Conservation (phyloP, 345 rosid species). For the Arabis hirsuta region DNA sequence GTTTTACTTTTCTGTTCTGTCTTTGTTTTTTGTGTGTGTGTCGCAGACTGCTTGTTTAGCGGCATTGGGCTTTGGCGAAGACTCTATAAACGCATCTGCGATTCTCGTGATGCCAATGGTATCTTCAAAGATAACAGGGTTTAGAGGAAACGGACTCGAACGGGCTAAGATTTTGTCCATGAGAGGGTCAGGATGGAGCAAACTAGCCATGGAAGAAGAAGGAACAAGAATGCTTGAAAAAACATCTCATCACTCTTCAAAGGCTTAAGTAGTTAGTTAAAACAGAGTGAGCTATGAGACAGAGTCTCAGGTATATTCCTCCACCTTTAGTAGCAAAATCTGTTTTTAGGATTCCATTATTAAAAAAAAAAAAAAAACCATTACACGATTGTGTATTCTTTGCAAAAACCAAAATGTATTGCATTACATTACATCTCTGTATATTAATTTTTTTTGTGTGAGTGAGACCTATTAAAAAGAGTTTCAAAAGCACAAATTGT, state of each 20-base stretch:
- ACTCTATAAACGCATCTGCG: slow-evolving; percentile 94
- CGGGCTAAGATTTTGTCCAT: slow-evolving; percentile 64
- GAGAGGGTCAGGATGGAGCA: slow-evolving; percentile 74
- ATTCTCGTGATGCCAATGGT: slow-evolving; percentile 97
- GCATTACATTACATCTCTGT: slow-evolving; percentile 31
- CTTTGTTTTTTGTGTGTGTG: slow-evolving; percentile 5
- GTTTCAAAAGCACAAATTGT: slow-evolving; percentile 10
- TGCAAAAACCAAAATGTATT: slow-evolving; percentile 35
- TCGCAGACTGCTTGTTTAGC: slow-evolving; percentile 75
- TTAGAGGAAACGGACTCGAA: slow-evolving; percentile 73
- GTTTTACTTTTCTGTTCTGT: neutral
- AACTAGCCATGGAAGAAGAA: slow-evolving; percentile 46
- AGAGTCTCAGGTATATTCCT: slow-evolving; percentile 38
- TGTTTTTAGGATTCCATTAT: slow-evolving; percentile 16
- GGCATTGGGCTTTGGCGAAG: slow-evolving; percentile 81
- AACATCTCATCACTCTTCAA: slow-evolving; percentile 39
- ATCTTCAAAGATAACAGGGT: slow-evolving; percentile 89
- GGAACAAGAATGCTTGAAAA: slow-evolving; percentile 47
- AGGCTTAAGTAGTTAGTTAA: slow-evolving; percentile 42
- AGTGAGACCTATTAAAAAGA: slow-evolving; percentile 20
- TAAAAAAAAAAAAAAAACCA: neutral
- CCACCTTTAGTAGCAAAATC: slow-evolving; percentile 28
- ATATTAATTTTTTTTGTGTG: slow-evolving; percentile 29
- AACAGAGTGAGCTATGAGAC: slow-evolving; percentile 22
- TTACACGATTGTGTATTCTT: slow-evolving; percentile 42